These are phyloP conservation scores for Daldinia eschscholtzii DNA, from an alignment of 2,329 filamentous ascomycete genomes.

Conservation along the genomic window DNA sequence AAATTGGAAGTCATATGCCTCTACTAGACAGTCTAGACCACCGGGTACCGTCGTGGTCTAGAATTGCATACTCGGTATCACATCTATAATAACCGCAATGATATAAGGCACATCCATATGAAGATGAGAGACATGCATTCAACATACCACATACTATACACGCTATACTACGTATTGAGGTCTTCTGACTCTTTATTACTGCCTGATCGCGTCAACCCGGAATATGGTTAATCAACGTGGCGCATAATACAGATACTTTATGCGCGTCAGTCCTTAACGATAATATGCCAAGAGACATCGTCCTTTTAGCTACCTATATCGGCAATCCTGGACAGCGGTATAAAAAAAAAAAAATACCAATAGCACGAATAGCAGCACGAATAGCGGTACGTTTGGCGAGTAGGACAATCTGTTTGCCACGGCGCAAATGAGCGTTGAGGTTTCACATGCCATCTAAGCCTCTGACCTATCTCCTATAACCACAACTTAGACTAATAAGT, in stretches of 20 bases:
- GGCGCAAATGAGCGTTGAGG: neutral
- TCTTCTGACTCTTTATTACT: constrained; percentile 25
- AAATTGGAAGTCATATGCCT: constrained; percentile 3
- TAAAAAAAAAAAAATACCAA: neutral
- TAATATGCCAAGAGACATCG: constrained; percentile 4
- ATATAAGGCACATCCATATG: constrained; percentile 13
- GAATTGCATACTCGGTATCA: constrained; percentile 20
- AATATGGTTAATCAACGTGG: constrained; percentile 20
- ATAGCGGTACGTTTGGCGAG: neutral
- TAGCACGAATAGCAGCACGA: neutral
- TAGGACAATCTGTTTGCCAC: neutral
- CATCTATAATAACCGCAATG: constrained; percentile 12
- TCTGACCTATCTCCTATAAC: neutral
- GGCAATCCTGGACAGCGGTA: neutral
- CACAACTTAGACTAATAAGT: neutral
- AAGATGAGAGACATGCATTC: constrained; percentile 18
- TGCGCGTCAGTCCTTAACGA: constrained; percentile 19
- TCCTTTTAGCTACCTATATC: constrained; percentile 17
- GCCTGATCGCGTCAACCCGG: constrained; percentile 10
- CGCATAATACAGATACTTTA: constrained; percentile 28
- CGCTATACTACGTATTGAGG: constrained; percentile 1
- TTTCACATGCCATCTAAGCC: neutral
- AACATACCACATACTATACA: neutral
- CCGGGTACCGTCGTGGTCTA: constrained; percentile 23
- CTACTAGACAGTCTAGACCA: constrained; percentile 24